A percentile compares a stretch with the other conserved stretches of the same genome.
These are phyloP conservation scores for Cornus suecica DNA, from an alignment of 148 eudicot species.

Conservation along the genomic window DNA sequence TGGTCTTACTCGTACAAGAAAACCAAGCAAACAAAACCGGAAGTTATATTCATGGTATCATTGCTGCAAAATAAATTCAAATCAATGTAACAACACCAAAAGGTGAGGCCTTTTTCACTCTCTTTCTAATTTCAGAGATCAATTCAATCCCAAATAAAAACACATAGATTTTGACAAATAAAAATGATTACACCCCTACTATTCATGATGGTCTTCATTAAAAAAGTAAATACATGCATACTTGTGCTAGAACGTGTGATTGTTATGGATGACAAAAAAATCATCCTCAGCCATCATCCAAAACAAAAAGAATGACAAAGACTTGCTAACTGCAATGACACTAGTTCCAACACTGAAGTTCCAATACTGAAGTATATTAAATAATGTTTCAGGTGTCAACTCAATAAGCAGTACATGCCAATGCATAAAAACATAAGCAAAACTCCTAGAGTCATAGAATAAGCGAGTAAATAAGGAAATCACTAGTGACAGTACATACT, in stretches of 20 bases:
- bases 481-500: too few relatives aligned
- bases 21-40: too few relatives aligned
- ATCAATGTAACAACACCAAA: too few relatives aligned
- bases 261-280: neutral
- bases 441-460: neutral
- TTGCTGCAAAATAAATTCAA: too few relatives aligned
- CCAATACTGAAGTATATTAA: neutral
- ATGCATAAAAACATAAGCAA: neutral
- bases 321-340: neutral
- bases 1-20: too few relatives aligned
- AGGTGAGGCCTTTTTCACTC: too few relatives aligned
- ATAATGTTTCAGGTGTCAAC: conserved; percentile 1
- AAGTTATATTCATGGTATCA: too few relatives aligned
- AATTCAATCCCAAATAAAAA: too few relatives aligned
- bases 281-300: neutral
- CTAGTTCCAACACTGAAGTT: neutral
- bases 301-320: neutral
- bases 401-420: neutral
- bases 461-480: too few relatives aligned
- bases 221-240: neutral
- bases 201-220: too few relatives aligned
- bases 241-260: neutral
- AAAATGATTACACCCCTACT: neutral
- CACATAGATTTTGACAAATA: too few relatives aligned
- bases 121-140: too few relatives aligned